phyloP scores from a whole-genome alignment of 129 eudicot species.

The Heracleum sosnowskyi region DNA sequence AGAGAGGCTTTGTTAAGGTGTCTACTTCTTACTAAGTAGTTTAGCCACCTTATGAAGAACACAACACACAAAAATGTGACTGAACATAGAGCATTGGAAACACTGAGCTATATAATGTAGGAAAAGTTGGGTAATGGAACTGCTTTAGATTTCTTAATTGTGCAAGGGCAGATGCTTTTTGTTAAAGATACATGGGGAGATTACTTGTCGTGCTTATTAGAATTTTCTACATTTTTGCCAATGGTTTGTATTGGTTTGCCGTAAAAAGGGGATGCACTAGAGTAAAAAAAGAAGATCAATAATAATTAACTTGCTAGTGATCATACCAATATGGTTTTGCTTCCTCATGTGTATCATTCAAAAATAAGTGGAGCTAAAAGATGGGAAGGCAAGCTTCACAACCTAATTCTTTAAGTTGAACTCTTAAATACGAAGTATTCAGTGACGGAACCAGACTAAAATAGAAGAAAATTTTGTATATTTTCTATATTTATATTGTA shows the following conservation, averaged over 20 bases:
- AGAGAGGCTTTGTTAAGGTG: not conserved
- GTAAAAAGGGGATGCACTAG: conserved; percentile 6
- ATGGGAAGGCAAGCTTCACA: not conserved
- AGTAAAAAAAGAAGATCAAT: not conserved
- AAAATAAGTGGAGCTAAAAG: not conserved
- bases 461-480: too few relatives aligned
- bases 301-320: not conserved
- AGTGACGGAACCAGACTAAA: too few relatives aligned
- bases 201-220: conserved; percentile 13
- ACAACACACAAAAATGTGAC: not conserved
- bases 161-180: conserved; percentile 23
- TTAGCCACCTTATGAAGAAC: conserved; percentile 3
- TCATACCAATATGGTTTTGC: not conserved
- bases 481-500: too few relatives aligned
- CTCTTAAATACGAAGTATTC: not conserved
- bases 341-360: not conserved
- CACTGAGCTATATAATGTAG: conserved; percentile 26
- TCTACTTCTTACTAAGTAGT: not conserved
- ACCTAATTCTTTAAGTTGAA: not conserved
- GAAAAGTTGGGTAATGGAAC: conserved; percentile 19
- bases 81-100: conserved; percentile 35
- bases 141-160: conserved; percentile 27
- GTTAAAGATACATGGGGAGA: conserved; percentile 23
- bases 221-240: not conserved
- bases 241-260: conserved; percentile 23